phyloP scores from a whole-genome alignment of 164 flowering plant species.

The Chimonanthus salicifolius region DNA sequence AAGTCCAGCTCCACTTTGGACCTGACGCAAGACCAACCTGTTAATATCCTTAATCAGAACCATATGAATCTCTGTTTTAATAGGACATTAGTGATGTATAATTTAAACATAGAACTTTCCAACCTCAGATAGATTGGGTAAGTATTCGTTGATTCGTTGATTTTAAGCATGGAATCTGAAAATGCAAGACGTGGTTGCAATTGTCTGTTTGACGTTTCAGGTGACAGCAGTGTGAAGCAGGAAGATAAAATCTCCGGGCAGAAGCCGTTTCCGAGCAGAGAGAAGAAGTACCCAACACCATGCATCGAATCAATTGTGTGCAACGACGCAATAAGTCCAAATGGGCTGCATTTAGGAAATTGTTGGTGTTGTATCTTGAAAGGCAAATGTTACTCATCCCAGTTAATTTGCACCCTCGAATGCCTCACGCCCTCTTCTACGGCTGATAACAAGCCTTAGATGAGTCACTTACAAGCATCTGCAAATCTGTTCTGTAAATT shows the following conservation, averaged over 20 bases:
- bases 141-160: background rate
- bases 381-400: background rate
- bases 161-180: background rate
- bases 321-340: background rate
- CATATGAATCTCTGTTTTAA: too few species aligned
- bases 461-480: too few species aligned
- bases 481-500: too few species aligned
- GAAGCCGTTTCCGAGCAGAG: background rate
- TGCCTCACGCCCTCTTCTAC: background rate
- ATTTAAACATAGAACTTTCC: too few species aligned
- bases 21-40: too few species aligned
- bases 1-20: too few species aligned
- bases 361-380: slow-evolving; percentile 6
- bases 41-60: too few species aligned
- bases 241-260: background rate
- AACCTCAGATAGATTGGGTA: too few species aligned
- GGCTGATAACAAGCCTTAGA: too few species aligned
- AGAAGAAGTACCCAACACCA: slow-evolving; percentile 1
- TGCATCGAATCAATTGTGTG: slow-evolving; percentile 1
- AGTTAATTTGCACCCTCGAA: background rate
- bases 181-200: background rate
- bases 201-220: background rate
- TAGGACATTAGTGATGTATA: background rate
- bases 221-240: background rate
- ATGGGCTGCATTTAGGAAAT: background rate